Evolutionary conservation across 768 basidiomycete genomes (phyloP).

Genomic region (Trametes punicea): DNA sequence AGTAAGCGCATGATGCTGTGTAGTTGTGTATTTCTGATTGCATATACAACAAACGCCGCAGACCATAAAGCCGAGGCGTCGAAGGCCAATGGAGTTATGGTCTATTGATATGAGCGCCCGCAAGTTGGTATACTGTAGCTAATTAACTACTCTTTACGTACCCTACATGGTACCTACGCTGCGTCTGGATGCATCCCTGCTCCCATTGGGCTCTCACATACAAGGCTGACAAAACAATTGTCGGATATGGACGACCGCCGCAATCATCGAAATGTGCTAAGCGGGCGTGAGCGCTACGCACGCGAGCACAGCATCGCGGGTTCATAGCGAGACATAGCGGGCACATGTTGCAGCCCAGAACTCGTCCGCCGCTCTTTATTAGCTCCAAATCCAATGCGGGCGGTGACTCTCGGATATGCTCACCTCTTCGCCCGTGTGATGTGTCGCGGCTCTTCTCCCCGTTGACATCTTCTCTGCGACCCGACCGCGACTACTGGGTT

Average conservation of each 20-base stretch:
- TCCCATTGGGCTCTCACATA: not conserved
- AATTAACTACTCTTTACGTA: too few species aligned
- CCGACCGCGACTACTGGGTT: not conserved
- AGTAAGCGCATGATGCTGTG: too few species aligned
- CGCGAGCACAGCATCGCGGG: constrained; percentile 1
- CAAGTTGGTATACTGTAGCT: too few species aligned
- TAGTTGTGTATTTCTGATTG: too few species aligned
- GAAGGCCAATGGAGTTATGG: too few species aligned
- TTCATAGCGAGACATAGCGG: not conserved
- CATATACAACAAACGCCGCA: too few species aligned
- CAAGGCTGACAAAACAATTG: not conserved
- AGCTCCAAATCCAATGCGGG: not conserved
- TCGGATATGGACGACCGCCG: not conserved
- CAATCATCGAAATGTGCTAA: not conserved
- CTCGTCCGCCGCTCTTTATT: not conserved
- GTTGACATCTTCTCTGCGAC: not conserved
- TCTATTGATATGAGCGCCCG: too few species aligned
- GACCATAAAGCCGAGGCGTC: too few species aligned
- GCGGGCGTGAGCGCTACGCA: not conserved
- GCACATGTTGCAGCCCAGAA: not conserved
- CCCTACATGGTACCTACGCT: too few species aligned
- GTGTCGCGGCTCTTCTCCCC: not conserved
- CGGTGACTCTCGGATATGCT: too few species aligned
- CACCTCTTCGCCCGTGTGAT: not conserved
- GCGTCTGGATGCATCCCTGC: too few species aligned